phyloP scores from a whole-genome alignment of 345 rosid genomes.

The Gynandropsis gynandra region DNA sequence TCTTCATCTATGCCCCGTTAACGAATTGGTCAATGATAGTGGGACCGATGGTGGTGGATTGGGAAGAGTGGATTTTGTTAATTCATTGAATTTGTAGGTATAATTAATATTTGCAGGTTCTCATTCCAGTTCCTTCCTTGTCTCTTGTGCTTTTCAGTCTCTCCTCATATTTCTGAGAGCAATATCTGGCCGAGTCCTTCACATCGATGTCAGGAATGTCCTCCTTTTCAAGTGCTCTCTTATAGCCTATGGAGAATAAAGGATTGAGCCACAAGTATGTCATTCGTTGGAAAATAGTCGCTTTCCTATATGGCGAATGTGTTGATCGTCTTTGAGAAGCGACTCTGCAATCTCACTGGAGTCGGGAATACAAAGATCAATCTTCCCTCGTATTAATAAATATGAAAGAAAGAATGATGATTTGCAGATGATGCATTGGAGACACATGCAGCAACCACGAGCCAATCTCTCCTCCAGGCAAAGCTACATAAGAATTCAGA shows the following conservation, averaged over 20 bases:
- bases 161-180: slow-evolving; percentile 43
- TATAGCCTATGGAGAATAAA: slow-evolving; percentile 57
- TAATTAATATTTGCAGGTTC: too few relatives aligned
- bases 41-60: too few relatives aligned
- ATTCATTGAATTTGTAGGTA: too few relatives aligned
- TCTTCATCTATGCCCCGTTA: too few relatives aligned
- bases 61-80: too few relatives aligned
- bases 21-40: too few relatives aligned
- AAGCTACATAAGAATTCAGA: slow-evolving; percentile 37
- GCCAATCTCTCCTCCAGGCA: slow-evolving; percentile 70
- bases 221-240: slow-evolving; percentile 61
- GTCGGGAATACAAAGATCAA: slow-evolving; percentile 33
- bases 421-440: slow-evolving; percentile 44
- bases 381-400: slow-evolving; percentile 43
- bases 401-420: neutral
- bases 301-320: slow-evolving; percentile 56
- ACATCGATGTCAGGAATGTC: slow-evolving; percentile 66
- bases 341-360: slow-evolving; percentile 42
- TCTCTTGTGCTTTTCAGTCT: slow-evolving; percentile 46
- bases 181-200: slow-evolving; percentile 60
- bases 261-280: slow-evolving; percentile 93
- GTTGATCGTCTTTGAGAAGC: slow-evolving; percentile 28
- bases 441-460: slow-evolving; percentile 27
- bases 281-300: slow-evolving; percentile 61
- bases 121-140: slow-evolving; percentile 35